Evolutionary conservation across 495 filamentous ascomycete species (phyloP).

Genomic region (Penicillium soppii): DNA sequence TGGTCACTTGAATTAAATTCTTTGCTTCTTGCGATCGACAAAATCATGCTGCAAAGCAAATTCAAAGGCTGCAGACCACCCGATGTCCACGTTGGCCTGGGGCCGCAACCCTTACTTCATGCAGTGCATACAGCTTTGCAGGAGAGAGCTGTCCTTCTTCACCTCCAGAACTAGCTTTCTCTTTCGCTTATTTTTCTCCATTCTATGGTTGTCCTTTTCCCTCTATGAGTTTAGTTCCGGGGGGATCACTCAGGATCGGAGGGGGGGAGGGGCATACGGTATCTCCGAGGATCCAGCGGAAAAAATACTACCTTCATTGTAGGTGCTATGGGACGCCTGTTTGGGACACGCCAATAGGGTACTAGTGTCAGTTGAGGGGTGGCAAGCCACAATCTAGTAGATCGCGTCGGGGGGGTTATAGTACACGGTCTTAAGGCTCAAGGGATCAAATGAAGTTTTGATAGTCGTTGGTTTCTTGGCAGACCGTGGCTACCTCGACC

Average conservation of each 20-base stretch:
- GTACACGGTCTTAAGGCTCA: slow-evolving; percentile 1
- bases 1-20: slow-evolving; percentile 2
- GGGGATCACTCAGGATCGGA: no score
- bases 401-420: slow-evolving; percentile 3
- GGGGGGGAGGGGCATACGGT: no score
- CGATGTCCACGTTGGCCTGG: slow-evolving; percentile 5
- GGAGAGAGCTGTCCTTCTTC: slow-evolving; percentile 3
- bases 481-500: neutral
- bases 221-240: neutral
- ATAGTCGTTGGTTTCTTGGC: slow-evolving; percentile 23
- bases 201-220: neutral
- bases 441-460: slow-evolving; percentile 13
- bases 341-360: neutral
- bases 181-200: neutral
- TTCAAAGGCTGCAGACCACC: neutral
- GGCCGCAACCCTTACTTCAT: slow-evolving; percentile 7
- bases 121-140: neutral
- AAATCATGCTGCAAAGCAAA: slow-evolving; percentile 2
- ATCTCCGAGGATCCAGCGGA: no score
- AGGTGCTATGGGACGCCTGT: neutral
- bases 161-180: slow-evolving; percentile 1
- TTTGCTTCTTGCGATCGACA: slow-evolving; percentile 3
- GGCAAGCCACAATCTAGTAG: slow-evolving; percentile 9
- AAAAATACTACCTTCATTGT: no score
- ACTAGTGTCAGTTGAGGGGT: slow-evolving; percentile 1